A percentile compares a stretch with the other conserved stretches of the same genome.
phyloP scores from a whole-genome alignment of 2,329 filamentous ascomycete species.

The Botrytis elliptica region DNA sequence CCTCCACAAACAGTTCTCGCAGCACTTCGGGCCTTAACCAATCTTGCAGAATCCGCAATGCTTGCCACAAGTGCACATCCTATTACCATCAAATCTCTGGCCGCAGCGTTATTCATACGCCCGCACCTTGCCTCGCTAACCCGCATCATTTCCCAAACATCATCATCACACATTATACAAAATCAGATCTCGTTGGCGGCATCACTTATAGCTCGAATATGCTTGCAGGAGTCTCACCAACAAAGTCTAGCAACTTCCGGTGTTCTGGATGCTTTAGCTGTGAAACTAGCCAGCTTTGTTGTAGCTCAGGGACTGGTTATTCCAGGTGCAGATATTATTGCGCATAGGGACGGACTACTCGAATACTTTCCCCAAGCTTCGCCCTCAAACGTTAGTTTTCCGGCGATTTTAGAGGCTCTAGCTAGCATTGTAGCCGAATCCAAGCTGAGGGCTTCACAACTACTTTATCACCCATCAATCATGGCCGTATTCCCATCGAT shows the following conservation, averaged over 20 bases:
- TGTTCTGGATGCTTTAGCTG: slow-evolving; percentile 75
- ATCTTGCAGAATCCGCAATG: slow-evolving; percentile 64
- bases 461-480: slow-evolving; percentile 67
- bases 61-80: slow-evolving; percentile 53
- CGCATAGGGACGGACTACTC: slow-evolving; percentile 53
- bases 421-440: slow-evolving; percentile 76
- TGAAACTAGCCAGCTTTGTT: slow-evolving; percentile 69
- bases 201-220: slow-evolving; percentile 57
- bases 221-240: slow-evolving; percentile 68
- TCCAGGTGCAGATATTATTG: slow-evolving; percentile 58
- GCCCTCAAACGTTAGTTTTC: slow-evolving; percentile 57
- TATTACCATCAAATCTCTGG: slow-evolving; percentile 51
- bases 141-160: slow-evolving; percentile 62
- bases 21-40: slow-evolving; percentile 71
- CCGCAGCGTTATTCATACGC: slow-evolving; percentile 63
- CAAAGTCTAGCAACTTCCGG: slow-evolving; percentile 68
- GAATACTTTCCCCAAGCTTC: slow-evolving; percentile 62
- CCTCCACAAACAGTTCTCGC: slow-evolving; percentile 67
- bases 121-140: slow-evolving; percentile 61
- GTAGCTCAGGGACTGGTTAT: slow-evolving; percentile 68
- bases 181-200: slow-evolving; percentile 62
- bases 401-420: slow-evolving; percentile 74
- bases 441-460: slow-evolving; percentile 70
- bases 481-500: slow-evolving; percentile 64
- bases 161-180: slow-evolving; percentile 52